phyloP scores from a whole-genome alignment of 2,329 filamentous ascomycete genomes.

The Exophiala xenobiotica region DNA sequence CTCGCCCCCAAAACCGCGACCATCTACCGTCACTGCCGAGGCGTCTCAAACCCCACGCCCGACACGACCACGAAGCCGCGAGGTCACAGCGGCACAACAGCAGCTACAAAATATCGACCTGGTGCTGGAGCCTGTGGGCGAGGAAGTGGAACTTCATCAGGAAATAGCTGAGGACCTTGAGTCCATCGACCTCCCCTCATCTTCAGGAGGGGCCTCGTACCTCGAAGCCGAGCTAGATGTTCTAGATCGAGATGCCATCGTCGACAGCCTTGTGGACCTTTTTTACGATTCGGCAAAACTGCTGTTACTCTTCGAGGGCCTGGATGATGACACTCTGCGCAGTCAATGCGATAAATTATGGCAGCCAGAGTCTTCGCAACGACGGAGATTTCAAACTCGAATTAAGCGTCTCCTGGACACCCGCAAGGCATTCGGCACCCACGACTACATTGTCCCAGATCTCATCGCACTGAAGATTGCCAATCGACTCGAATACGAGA shows the following conservation, averaged over 20 bases:
- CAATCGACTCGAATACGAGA: conserved; percentile 27
- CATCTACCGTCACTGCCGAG: conserved; percentile 5
- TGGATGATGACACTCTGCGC: conserved; percentile 1
- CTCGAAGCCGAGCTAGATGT: conserved; percentile 7
- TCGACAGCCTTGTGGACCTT: conserved; percentile 21
- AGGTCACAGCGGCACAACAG: conserved; percentile 14
- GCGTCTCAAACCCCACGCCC: conserved; percentile 10
- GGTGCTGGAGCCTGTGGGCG: conserved; percentile 10
- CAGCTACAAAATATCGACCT: conserved; percentile 10
- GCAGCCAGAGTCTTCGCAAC: background rate
- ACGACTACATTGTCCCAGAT: conserved; percentile 39
- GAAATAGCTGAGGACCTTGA: background rate
- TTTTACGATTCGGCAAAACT: conserved; percentile 17
- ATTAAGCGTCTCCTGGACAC: conserved; percentile 31
- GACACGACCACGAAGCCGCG: conserved; percentile 12
- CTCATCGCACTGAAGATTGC: conserved; percentile 36
- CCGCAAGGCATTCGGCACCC: conserved; percentile 32
- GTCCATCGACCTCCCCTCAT: background rate
- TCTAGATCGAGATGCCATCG: conserved; percentile 21
- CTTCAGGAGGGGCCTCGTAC: conserved; percentile 2
- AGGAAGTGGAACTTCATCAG: conserved; percentile 2
- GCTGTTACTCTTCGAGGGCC: conserved; percentile 12
- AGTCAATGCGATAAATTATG: conserved; percentile 1
- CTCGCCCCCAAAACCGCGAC: conserved; percentile 15
- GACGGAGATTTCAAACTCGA: conserved; percentile 32